Conservation (phyloP, 2,329 filamentous ascomycete genomes). For the Achaetomium macrosporum region DNA sequence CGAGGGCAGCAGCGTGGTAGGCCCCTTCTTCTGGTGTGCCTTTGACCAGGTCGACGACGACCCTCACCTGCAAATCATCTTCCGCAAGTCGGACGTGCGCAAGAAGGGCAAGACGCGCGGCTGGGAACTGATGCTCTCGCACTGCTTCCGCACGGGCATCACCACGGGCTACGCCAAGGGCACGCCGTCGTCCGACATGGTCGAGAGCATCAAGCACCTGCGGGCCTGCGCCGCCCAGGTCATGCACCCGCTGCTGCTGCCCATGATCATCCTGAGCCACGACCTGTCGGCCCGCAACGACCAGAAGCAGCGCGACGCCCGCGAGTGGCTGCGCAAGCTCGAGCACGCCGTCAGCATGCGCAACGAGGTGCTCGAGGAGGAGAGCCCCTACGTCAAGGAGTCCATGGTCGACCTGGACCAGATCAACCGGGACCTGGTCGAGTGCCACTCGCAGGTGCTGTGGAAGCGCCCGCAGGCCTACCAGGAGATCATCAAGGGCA, state of each 20-base stretch:
- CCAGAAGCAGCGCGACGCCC: constrained; percentile 56
- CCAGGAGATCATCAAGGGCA: constrained; percentile 44
- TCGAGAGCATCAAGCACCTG: constrained; percentile 44
- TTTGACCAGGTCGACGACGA: constrained; percentile 52
- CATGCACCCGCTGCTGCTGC: constrained; percentile 54
- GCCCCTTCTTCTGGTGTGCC: constrained; percentile 58
- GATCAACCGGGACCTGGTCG: constrained; percentile 56
- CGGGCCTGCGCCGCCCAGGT: constrained; percentile 43
- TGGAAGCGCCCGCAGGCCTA: constrained; percentile 61
- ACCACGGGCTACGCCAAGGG: constrained; percentile 59
- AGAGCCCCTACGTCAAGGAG: constrained; percentile 45
- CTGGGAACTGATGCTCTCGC: constrained; percentile 58
- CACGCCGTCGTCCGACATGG: constrained; percentile 51
- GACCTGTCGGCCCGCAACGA: constrained; percentile 52
- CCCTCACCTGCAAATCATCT: constrained; percentile 55
- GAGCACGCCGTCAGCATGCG: constrained; percentile 58
- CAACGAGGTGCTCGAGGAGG: constrained; percentile 51
- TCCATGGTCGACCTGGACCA: constrained; percentile 52
- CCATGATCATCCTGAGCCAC: constrained; percentile 53
- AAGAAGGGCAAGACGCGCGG: constrained; percentile 59
- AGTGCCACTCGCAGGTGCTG: constrained; percentile 56
- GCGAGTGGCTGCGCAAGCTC: constrained; percentile 55
- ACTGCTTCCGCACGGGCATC: constrained; percentile 48
- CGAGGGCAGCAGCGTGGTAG: constrained; percentile 53
- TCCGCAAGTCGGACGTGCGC: constrained; percentile 60